Evolutionary conservation across 306 rosid species (phyloP).

Genomic region (Acacia melanoxylon): DNA sequence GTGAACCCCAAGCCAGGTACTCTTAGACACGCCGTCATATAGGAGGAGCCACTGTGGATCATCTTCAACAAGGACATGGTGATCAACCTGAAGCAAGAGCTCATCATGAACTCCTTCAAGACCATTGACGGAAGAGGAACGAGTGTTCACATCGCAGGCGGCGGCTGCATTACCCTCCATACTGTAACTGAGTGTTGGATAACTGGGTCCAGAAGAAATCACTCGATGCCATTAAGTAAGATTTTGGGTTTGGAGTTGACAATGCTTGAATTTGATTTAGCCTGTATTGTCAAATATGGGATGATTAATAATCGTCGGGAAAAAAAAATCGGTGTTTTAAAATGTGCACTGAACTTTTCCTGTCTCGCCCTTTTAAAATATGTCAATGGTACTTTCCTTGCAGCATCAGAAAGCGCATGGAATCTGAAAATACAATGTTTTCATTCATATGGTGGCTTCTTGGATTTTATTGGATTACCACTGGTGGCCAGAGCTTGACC

Average conservation of each 20-base stretch:
- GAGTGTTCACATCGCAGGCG: too few relatives aligned
- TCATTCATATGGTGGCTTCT: constrained; percentile 84
- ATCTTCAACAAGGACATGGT: too few relatives aligned
- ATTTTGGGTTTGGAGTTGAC: not conserved
- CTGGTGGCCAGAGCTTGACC: constrained; percentile 68
- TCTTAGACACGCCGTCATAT: too few relatives aligned
- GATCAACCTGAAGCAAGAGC: too few relatives aligned
- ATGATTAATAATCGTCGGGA: too few relatives aligned
- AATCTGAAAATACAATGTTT: constrained; percentile 68
- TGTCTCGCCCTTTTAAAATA: not conserved
- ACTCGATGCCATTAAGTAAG: accelerated
- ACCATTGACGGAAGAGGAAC: too few relatives aligned
- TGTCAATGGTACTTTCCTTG: constrained; percentile 18
- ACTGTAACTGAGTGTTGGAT: accelerated
- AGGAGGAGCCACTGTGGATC: too few relatives aligned
- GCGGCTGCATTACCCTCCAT: too few relatives aligned
- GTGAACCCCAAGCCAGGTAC: too few relatives aligned
- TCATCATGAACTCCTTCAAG: too few relatives aligned
- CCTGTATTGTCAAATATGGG: not conserved
- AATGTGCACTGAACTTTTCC: not conserved
- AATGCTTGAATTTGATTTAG: not conserved
- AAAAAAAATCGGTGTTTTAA: not conserved
- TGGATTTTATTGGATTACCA: constrained; percentile 92
- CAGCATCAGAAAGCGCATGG: constrained; percentile 60
- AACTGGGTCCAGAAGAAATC: too few relatives aligned